Base-by-base conservation (phyloP, 2,329 filamentous ascomycete species). In the Botrytis byssoidea region DNA sequence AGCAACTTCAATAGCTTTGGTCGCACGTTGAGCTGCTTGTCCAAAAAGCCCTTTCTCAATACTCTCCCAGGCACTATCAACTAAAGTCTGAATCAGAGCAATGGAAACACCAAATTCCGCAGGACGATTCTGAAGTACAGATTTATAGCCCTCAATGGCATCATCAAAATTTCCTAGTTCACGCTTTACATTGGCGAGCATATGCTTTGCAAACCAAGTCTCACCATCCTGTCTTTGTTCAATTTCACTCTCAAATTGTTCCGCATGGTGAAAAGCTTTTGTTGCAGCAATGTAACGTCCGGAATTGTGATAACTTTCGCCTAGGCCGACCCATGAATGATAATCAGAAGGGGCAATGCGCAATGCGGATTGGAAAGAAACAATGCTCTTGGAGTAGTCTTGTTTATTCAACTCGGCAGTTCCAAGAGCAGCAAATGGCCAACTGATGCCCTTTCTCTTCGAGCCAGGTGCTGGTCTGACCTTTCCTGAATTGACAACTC, bases 251-350 rank as follows among this genome's bases (percentile, higher is more conserved):
- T 95, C 93, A 7, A 97, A 86, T 71, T 88, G 88, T 80, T 95
- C 91, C 0, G 95, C 96, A 79, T 97, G 92, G 48, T 93, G 86
- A 77, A 98, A 96, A 0, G 96, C 94, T 80, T 96, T 95, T 5
- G 92, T 93, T 0, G 96, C 95, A n/a, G 96, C 95, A 74, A 98
- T 92, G 80, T 97, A 97, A 75, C 95, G 88, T 16, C 96, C 95
- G 25, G 95, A 97, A 78, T 93, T 96, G 81, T 98, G 92, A 80
- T 99, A 99, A 80, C 94, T 97, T 83, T 99, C 96, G n/a, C 95
- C 96, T 1, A 99, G 87, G 1, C 96, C 96, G 37, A 99, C 93
- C 90, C 95, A 99, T 0, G 93, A 97, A 83, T 99, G 92, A 80
- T 98, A 98, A 82, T 98, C 94, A 60, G 91, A 86, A 0, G 95